Evolutionary conservation across 2,329 filamentous ascomycete species (phyloP).

Genomic region (Talaromyces sp.): DNA sequence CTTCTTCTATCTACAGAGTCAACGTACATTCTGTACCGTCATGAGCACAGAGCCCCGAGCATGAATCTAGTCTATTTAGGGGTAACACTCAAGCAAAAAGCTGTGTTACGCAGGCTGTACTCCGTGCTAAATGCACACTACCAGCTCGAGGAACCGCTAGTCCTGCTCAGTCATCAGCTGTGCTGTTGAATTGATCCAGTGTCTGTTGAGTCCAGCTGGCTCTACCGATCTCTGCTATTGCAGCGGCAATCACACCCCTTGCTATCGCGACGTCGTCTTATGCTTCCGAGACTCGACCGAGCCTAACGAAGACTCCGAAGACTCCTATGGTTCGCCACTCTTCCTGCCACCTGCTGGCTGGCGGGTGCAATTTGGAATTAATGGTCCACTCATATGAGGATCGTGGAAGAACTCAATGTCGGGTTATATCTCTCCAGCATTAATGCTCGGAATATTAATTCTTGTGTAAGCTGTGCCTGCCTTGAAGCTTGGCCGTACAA

Average conservation of each 20-base stretch:
- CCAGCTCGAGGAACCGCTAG: slow-evolving; percentile 1
- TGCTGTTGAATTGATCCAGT: neutral
- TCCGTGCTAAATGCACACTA: neutral
- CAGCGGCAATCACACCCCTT: slow-evolving; percentile 7
- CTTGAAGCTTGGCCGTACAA: neutral
- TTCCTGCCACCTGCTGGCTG: too few species aligned
- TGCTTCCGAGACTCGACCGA: neutral
- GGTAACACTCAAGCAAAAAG: neutral
- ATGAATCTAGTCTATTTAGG: slow-evolving; percentile 3
- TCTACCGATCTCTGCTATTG: neutral
- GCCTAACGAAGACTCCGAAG: too few species aligned
- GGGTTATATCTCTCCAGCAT: neutral
- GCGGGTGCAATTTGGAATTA: too few species aligned
- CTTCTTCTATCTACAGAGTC: neutral
- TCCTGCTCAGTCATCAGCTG: neutral
- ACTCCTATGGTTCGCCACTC: neutral
- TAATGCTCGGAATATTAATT: slow-evolving; percentile 9
- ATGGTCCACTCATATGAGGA: slow-evolving; percentile 1
- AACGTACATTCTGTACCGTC: neutral
- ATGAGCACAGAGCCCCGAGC: neutral
- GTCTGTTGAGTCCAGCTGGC: neutral
- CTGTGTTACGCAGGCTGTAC: neutral
- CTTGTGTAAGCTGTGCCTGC: neutral
- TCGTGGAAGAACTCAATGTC: neutral
- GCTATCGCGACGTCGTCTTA: slow-evolving; percentile 1